These are phyloP conservation scores for Ramaria sp. DNA, from an alignment of 768 basidiomycete species.

Conservation along the genomic window DNA sequence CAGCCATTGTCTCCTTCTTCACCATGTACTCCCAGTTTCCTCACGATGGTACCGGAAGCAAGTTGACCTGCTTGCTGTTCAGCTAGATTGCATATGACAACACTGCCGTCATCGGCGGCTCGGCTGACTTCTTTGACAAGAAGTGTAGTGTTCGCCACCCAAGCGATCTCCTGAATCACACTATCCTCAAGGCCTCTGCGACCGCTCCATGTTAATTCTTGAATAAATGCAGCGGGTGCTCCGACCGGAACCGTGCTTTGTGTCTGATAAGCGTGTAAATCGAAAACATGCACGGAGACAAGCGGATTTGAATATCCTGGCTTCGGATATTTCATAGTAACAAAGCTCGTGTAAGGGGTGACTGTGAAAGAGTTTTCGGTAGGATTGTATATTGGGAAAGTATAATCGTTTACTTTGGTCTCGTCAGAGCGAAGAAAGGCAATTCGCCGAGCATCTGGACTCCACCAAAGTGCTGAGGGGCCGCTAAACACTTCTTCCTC, in stretches of 20 bases:
- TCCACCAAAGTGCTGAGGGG: slow-evolving; percentile 84
- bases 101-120: slow-evolving; percentile 68
- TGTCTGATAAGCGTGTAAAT: slow-evolving; percentile 43
- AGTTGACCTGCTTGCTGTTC: slow-evolving; percentile 26
- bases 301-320: slow-evolving; percentile 85
- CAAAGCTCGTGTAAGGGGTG: slow-evolving; percentile 60
- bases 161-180: slow-evolving; percentile 72
- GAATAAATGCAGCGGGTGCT: slow-evolving; percentile 24
- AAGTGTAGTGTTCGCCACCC: slow-evolving; percentile 69
- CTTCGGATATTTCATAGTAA: slow-evolving; percentile 74
- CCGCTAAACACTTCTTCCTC: slow-evolving; percentile 79
- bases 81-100: slow-evolving; percentile 49
- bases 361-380: slow-evolving; percentile 56
- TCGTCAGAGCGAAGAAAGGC: slow-evolving; percentile 88
- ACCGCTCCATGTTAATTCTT: slow-evolving; percentile 57
- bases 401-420: slow-evolving; percentile 74
- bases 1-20: slow-evolving; percentile 90
- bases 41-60: slow-evolving; percentile 37
- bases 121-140: slow-evolving; percentile 84
- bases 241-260: slow-evolving; percentile 16
- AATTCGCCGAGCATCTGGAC: slow-evolving; percentile 46
- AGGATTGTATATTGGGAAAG: slow-evolving; percentile 88
- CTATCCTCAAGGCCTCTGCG: slow-evolving; percentile 49
- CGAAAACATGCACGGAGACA: slow-evolving; percentile 75
- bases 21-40: slow-evolving; percentile 70